Conservation (phyloP, 2,329 filamentous ascomycete species). For the Daldinia sp. region DNA sequence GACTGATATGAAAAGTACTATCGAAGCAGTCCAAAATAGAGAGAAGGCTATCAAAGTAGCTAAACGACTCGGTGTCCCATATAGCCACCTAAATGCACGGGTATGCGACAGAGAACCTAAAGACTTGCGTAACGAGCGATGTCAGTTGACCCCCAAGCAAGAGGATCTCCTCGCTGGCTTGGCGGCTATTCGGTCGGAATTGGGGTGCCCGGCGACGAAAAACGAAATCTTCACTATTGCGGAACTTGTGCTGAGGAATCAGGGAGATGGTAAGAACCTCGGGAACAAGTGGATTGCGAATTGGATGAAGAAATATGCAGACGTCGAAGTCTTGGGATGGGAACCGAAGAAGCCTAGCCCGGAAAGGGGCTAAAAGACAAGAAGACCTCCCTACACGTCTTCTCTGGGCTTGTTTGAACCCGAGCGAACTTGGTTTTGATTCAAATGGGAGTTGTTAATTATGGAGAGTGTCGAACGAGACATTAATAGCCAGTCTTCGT, state of each 20-base stretch:
- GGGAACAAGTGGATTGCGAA: conserved; percentile 44
- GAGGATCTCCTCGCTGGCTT: conserved; percentile 42
- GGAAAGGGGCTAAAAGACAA: background rate
- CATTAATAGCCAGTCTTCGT: background rate
- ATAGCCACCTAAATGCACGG: conserved; percentile 40
- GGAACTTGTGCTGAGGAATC: conserved; percentile 35
- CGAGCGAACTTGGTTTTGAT: conserved; percentile 5
- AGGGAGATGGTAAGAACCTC: conserved; percentile 28
- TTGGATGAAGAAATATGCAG: conserved; percentile 40
- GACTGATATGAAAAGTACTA: conserved; percentile 37
- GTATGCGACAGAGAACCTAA: conserved; percentile 30
- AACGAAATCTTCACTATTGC: conserved; percentile 41
- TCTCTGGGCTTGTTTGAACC: conserved; percentile 14
- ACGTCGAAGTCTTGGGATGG: conserved; percentile 38
- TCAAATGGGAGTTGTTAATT: background rate
- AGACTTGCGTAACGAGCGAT: conserved; percentile 36
- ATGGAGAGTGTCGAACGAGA: background rate
- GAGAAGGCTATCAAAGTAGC: conserved; percentile 24
- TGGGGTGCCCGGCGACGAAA: conserved; percentile 41
- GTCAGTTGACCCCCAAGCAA: conserved; percentile 37
- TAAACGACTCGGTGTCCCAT: conserved; percentile 39
- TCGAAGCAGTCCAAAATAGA: conserved; percentile 29
- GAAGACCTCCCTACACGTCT: conserved; percentile 2
- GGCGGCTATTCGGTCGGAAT: conserved; percentile 36
- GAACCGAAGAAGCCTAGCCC: conserved; percentile 17